Evolutionary conservation across 352 stramenopile species (phyloP).

Genomic region (Pythium plurisporium): DNA sequence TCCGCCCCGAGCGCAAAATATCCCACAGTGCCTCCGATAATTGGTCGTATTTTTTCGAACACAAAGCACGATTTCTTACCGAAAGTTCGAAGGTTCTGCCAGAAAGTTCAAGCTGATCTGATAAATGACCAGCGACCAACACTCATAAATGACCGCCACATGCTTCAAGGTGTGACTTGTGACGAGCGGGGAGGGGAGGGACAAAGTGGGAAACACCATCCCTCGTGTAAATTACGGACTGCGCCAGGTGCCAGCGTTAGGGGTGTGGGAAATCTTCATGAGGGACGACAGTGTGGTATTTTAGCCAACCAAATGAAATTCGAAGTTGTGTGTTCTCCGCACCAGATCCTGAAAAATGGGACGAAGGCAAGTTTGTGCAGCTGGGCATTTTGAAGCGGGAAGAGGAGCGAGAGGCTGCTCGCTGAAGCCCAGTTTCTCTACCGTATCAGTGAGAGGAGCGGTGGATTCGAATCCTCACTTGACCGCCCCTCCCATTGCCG

Average conservation of each 20-base stretch:
- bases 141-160: conserved; percentile 23
- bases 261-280: conserved; percentile 13
- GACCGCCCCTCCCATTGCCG: background rate
- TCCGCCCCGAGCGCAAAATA: conserved; percentile 23
- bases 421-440: background rate
- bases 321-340: background rate
- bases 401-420: background rate
- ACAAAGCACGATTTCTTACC: conserved; percentile 16
- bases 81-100: conserved; percentile 27
- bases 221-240: background rate
- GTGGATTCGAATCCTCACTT: conserved; percentile 13
- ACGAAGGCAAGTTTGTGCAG: background rate
- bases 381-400: conserved; percentile 11
- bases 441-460: background rate
- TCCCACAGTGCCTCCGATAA: conserved; percentile 11
- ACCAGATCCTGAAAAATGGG: conserved; percentile 11
- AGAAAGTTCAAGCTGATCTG: conserved; percentile 30
- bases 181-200: background rate
- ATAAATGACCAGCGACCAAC: conserved; percentile 25
- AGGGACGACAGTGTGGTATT: background rate
- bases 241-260: conserved; percentile 10
- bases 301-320: conserved; percentile 7
- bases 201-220: background rate
- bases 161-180: conserved; percentile 18
- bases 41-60: conserved; percentile 27